Evolutionary conservation across 2,329 filamentous ascomycete genomes (phyloP), one percentile per base, ranked within the genome.

Genomic region (Coniochaeta hoffmannii): DNA sequence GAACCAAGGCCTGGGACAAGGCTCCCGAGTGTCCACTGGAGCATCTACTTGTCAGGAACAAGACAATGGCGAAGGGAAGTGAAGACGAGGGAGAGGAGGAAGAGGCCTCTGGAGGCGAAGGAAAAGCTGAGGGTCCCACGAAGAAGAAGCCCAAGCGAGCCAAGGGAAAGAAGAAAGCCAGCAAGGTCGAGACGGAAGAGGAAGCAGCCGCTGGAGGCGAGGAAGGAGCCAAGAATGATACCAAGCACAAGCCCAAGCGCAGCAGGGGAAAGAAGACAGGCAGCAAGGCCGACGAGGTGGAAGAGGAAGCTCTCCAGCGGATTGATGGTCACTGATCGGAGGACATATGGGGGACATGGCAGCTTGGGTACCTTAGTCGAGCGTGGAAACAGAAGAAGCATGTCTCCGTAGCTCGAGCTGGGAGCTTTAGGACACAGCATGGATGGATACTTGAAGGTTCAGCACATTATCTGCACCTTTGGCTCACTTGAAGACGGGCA

Each of bases 1-100:
- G 77, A 1, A 86, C 79, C 52, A 76, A 77, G 26, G 80, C 78
- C 0, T 90, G 87, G 85, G 75, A 83, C 3, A 72, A 82, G 15
- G 79, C 65, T 1, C 56, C 60, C 0, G 62, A 66, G 7, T 76
- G 74, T 53, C 73, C 72, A 1, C 62, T 76, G 1, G 74, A 76
- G 57, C 63, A 70, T n/a, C 65, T 76, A 6, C 62, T 76, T 15
- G 61, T 69, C 41, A 68, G 72, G 11, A 67, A 62, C 46, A 68
- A 66, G 56, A 55, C 28, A 41, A 38, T 53, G 35, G 58, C 54
- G 56, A 56, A 54, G 50, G 38, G 38, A 53, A 46, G 2, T 12
- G 57, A 53, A 3, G 52, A 50, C n/a, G 58, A 60, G 36, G 15
- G 14, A 22, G 24, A 35, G n/a, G 49, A 32, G n/a, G 17, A 51